Base-by-base conservation (phyloP, 2,329 filamentous ascomycete genomes). In the Diaporthe helianthi region DNA sequence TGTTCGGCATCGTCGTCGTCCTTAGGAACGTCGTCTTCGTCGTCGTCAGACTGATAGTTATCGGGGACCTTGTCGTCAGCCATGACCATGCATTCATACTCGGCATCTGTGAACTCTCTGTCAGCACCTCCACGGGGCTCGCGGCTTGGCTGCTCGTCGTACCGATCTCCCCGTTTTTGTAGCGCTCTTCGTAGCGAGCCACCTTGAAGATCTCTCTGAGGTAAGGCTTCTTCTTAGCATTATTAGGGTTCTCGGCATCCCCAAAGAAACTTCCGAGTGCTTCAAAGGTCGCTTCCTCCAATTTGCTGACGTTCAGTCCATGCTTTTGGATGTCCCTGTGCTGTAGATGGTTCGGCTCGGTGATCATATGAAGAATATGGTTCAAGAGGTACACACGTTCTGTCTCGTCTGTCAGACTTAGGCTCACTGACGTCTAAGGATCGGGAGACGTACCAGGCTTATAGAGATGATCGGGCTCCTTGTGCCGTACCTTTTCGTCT, bases 381-480 rank as follows among this genome's bases (percentile, higher is more conserved):
- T 83, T 83, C 4, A 90, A 79, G 1, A 91, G 80, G 71, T 84
- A 80, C 13, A 90, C 83, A 19, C 89, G 85, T 74, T 90, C 89
- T 90, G 70, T 3, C 49, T 22, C n/a, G n/a, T 15, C 9, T 2
- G 60, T 75, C 65, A 75, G 73, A 46, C 29, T 5, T 13, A 7
- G 9, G 8, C 52, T 6, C 26, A 31, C 2, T 46, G 22, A 47
- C 9, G 51, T 12, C 12, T 3, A n/a, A 26, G 41, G 41, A 19
- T 13, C 22, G 26, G 19, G 29, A 13, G 53, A 38, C 54, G 10
- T 55, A 60, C 61, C 41, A 19, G 60, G 38, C 76, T 91, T 92
- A 74, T 87, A 86, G 58, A 92, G 80, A 79, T 93, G 92, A 74
- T 93, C 91, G 0, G 91, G 92, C 78, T 93, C 91, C 75, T 87